Evolutionary conservation across 352 stramenopile genomes (phyloP).

Genomic region (Elongisporangium anandrum): DNA sequence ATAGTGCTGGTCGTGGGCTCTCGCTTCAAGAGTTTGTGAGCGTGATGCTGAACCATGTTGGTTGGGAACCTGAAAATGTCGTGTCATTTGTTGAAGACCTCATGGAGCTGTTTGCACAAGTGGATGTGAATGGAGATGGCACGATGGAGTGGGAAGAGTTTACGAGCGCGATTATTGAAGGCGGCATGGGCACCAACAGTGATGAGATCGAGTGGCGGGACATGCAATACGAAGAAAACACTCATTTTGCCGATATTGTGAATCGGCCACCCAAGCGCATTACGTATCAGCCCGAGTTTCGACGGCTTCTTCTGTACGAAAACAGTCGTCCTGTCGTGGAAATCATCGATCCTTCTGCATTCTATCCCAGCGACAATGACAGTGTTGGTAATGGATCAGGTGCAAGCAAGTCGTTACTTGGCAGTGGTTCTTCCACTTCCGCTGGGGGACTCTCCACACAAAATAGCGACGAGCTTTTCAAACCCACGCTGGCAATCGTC

Average conservation of each 20-base stretch:
- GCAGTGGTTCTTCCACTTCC: not conserved
- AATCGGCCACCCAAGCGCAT: constrained; percentile 62
- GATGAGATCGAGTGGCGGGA: constrained; percentile 46
- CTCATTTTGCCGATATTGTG: constrained; percentile 38
- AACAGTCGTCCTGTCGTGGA: constrained; percentile 63
- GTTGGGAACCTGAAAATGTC: constrained; percentile 47
- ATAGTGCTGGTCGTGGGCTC: constrained; percentile 43
- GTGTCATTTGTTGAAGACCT: constrained; percentile 68
- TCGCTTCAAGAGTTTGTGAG: constrained; percentile 61
- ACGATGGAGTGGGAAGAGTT: constrained; percentile 85
- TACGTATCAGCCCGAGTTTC: constrained; percentile 53
- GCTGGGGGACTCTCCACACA: not conserved
- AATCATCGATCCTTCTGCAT: constrained; percentile 41
- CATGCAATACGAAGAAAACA: constrained; percentile 70
- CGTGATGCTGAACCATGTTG: constrained; percentile 66
- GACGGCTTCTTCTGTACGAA: constrained; percentile 55
- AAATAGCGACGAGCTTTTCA: constrained; percentile 17
- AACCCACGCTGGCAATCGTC: constrained; percentile 35
- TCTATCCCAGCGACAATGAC: constrained; percentile 31
- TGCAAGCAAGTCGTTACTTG: not conserved
- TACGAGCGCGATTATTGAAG: constrained; percentile 77
- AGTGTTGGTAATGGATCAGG: constrained; percentile 5
- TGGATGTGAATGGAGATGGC: constrained; percentile 75
- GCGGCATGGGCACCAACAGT: constrained; percentile 51
- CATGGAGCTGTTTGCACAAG: constrained; percentile 70